phyloP scores from a whole-genome alignment of 2,329 filamentous ascomycete species.

The Aspergillus ustus region DNA sequence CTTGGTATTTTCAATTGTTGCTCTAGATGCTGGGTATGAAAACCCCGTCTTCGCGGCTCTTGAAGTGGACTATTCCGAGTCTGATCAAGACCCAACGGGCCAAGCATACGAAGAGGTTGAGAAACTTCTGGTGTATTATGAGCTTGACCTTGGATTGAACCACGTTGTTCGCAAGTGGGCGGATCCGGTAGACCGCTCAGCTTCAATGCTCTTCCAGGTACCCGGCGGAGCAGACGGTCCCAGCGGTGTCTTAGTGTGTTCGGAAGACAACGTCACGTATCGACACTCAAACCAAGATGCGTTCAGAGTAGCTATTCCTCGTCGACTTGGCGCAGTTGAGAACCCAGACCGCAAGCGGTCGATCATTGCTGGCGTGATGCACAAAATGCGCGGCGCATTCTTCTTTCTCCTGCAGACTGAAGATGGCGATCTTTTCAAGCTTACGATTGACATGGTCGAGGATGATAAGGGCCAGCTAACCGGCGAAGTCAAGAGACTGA shows the following conservation, averaged over 20 bases:
- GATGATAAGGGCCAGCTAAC: constrained; percentile 77
- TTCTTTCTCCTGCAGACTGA: constrained; percentile 97
- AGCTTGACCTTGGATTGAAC: constrained; percentile 93
- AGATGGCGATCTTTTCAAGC: constrained; percentile 97
- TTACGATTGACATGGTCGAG: constrained; percentile 88
- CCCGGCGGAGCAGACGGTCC: constrained; percentile 92
- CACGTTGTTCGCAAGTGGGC: constrained; percentile 97
- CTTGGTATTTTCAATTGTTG: constrained; percentile 83
- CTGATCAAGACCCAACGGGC: constrained; percentile 87
- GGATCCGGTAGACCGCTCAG: constrained; percentile 86
- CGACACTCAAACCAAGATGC: constrained; percentile 94
- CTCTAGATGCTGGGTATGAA: constrained; percentile 92
- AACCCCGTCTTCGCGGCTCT: constrained; percentile 96
- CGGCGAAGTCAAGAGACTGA: constrained; percentile 79
- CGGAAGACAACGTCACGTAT: constrained; percentile 93
- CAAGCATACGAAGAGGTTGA: constrained; percentile 80
- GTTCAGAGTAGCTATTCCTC: constrained; percentile 85
- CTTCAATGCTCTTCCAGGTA: constrained; percentile 90
- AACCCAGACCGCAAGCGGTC: constrained; percentile 87
- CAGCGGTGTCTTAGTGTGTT: constrained; percentile 92
- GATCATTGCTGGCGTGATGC: constrained; percentile 92
- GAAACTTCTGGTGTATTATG: constrained; percentile 94
- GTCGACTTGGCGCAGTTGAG: constrained; percentile 84
- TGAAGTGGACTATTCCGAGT: constrained; percentile 90
- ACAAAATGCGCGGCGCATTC: constrained; percentile 94